Evolutionary conservation across 257 asterid genomes (phyloP).

Genomic region (Capsicum rhomboideum): DNA sequence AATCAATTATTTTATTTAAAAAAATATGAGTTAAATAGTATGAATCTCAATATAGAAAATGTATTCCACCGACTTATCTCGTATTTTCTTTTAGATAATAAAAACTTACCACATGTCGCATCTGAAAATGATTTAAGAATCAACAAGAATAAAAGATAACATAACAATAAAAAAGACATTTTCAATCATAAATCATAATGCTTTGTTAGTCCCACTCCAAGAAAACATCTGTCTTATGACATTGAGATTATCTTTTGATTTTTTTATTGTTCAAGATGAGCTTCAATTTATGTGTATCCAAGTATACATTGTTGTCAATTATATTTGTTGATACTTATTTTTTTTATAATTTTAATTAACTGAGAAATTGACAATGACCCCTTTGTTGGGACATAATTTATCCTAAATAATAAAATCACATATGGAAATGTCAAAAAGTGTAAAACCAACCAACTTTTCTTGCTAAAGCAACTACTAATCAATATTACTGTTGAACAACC

Average conservation of each 20-base stretch:
- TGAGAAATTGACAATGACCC: not conserved
- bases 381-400: not conserved
- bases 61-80: not conserved
- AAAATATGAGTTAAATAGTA: not conserved
- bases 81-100: not conserved
- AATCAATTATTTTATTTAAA: not conserved
- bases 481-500: not conserved
- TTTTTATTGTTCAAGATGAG: not conserved
- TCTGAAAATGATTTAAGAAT: too few relatives aligned
- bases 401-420: not conserved
- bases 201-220: not conserved
- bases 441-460: not conserved
- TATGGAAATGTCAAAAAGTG: not conserved
- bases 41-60: not conserved
- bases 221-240: not conserved
- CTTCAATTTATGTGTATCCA: not conserved
- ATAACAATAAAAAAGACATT: not conserved
- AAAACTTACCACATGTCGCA: not conserved
- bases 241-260: not conserved
- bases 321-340: not conserved
- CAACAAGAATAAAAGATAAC: not conserved
- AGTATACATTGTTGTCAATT: not conserved
- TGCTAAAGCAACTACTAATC: not conserved
- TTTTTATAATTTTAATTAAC: not conserved
- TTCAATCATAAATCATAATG: not conserved